phyloP scores from a whole-genome alignment of 768 basidiomycete species.

The Amanita polypyramis region DNA sequence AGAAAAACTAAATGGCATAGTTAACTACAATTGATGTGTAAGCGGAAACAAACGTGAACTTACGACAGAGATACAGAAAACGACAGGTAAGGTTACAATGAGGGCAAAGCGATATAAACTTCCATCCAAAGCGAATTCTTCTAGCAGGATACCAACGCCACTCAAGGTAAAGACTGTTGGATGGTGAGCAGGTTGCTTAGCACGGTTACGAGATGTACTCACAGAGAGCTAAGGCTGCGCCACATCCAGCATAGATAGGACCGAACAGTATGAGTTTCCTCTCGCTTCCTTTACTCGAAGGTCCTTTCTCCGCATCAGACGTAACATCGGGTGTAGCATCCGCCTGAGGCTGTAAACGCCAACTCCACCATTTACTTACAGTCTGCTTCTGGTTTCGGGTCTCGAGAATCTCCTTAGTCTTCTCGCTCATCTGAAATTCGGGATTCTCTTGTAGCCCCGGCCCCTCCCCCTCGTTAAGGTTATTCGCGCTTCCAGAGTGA shows the following conservation, averaged over 20 bases:
- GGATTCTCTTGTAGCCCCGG: constrained; percentile 9
- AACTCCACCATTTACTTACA: constrained; percentile 31
- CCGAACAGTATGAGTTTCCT: constrained; percentile 49
- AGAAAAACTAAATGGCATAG: constrained; percentile 50
- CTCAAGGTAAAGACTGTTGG: constrained; percentile 47
- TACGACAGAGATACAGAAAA: constrained; percentile 71
- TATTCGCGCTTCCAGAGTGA: constrained; percentile 13
- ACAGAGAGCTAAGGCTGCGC: constrained; percentile 56
- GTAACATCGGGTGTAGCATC: constrained; percentile 18
- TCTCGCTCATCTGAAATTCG: constrained; percentile 14
- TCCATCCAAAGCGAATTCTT: constrained; percentile 62
- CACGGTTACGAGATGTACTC: constrained; percentile 12
- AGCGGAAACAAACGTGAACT: constrained; percentile 15
- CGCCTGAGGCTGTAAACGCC: constrained; percentile 29
- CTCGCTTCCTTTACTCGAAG: constrained; percentile 19
- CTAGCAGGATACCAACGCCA: constrained; percentile 47
- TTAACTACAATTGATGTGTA: neutral
- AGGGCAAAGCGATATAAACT: constrained; percentile 54
- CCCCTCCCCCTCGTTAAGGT: constrained; percentile 25
- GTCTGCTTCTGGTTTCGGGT: constrained; percentile 8
- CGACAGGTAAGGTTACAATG: constrained; percentile 51
- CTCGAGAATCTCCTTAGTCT: constrained; percentile 11
- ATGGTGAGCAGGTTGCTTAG: neutral
- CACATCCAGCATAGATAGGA: constrained; percentile 61
- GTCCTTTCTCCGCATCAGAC: constrained; percentile 30